Conservation (phyloP, 768 basidiomycete species). For the Suillus brevipes region DNA sequence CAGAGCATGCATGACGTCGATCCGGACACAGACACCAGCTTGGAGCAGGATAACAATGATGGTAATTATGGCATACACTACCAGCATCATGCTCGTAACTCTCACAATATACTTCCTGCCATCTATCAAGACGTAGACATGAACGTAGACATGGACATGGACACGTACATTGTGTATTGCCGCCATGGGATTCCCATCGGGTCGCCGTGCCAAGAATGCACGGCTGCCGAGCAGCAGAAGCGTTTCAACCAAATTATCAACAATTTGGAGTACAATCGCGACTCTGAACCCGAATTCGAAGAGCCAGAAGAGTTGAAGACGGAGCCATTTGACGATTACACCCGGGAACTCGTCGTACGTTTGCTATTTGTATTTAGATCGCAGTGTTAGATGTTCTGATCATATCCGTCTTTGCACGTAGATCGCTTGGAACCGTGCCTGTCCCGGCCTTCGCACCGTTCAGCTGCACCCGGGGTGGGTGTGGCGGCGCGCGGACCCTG, state of each 20-base stretch:
- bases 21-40: constrained; percentile 14
- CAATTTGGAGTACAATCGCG: background rate
- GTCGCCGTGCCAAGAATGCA: background rate
- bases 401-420: constrained; percentile 15
- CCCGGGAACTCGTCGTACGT: constrained; percentile 3
- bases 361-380: background rate
- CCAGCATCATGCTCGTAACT: background rate
- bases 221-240: background rate
- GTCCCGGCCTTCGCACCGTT: constrained; percentile 39
- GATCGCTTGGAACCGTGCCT: constrained; percentile 45
- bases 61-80: background rate
- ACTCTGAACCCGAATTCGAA: background rate
- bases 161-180: background rate
- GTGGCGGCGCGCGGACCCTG: constrained; percentile 35
- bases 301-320: background rate
- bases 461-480: constrained; percentile 41
- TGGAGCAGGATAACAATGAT: background rate
- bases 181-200: background rate
- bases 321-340: background rate
- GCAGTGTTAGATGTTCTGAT: background rate
- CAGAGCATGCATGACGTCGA: constrained; percentile 17
- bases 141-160: background rate
- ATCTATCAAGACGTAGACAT: background rate
- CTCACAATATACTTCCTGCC: background rate
- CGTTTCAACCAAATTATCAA: background rate